phyloP scores from a whole-genome alignment of 2,329 filamentous ascomycete genomes.

The Sclerotinia spermophila region DNA sequence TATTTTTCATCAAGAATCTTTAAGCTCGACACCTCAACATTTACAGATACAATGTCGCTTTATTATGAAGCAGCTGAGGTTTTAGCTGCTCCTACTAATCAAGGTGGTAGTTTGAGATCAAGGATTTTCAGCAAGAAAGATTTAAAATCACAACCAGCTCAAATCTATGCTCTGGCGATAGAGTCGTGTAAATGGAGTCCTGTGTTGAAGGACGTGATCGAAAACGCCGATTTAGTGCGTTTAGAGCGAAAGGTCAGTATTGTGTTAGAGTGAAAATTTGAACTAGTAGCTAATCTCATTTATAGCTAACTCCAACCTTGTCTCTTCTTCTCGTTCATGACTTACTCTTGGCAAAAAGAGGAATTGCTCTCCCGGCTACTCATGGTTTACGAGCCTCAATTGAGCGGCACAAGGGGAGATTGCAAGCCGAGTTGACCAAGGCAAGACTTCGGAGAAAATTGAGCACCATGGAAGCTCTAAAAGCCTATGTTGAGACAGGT shows the following conservation, averaged over 20 bases:
- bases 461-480: slow-evolving; percentile 63
- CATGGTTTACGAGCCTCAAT: slow-evolving; percentile 76
- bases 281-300: slow-evolving; percentile 14
- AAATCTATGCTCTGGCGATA: slow-evolving; percentile 81
- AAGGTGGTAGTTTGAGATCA: slow-evolving; percentile 82
- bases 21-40: neutral
- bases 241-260: slow-evolving; percentile 73
- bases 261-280: neutral
- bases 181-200: slow-evolving; percentile 89
- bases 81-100: slow-evolving; percentile 58
- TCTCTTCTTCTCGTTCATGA: slow-evolving; percentile 84
- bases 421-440: slow-evolving; percentile 79
- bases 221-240: slow-evolving; percentile 70
- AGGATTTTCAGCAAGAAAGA: slow-evolving; percentile 72
- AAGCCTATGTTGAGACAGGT: slow-evolving; percentile 51
- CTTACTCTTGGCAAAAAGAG: slow-evolving; percentile 73
- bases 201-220: slow-evolving; percentile 85
- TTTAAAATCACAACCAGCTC: slow-evolving; percentile 72
- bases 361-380: slow-evolving; percentile 73
- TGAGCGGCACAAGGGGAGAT: slow-evolving; percentile 74
- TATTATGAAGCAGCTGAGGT: slow-evolving; percentile 87
- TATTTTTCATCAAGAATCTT: slow-evolving; percentile 11
- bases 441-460: slow-evolving; percentile 69
- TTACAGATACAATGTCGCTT: slow-evolving; percentile 66
- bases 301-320: slow-evolving; percentile 73